These are phyloP conservation scores for Oenanthe sinensis DNA, from an alignment of 129 eudicot genomes.

Conservation along the genomic window DNA sequence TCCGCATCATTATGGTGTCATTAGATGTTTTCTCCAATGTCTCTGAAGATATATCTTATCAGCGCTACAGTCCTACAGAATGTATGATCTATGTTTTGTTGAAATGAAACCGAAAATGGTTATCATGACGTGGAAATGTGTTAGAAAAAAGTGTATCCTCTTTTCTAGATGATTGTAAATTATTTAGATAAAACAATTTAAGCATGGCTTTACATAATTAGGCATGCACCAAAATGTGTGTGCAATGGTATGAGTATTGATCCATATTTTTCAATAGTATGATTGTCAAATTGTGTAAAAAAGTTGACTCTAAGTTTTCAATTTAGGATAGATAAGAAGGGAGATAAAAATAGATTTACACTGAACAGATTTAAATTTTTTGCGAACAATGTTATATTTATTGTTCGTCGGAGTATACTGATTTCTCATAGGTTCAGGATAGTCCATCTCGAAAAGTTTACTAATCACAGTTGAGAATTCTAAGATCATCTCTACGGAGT, in stretches of 20 bases:
- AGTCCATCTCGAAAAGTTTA: neutral
- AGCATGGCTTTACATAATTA: neutral
- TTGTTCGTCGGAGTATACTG: neutral
- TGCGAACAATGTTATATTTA: neutral
- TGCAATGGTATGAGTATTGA: neutral
- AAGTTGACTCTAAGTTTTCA: neutral
- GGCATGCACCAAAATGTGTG: neutral
- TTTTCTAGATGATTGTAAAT: neutral
- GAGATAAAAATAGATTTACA: neutral
- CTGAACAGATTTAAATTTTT: neutral
- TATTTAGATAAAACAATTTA: neutral
- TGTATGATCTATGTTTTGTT: neutral
- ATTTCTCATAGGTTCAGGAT: neutral
- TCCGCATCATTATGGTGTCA: neutral
- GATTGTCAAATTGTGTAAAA: neutral
- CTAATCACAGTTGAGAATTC: neutral
- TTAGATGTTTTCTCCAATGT: neutral
- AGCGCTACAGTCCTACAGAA: neutral
- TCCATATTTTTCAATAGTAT: neutral
- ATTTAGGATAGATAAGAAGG: neutral
- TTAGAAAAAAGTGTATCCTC: neutral
- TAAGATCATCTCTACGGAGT: neutral
- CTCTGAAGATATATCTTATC: neutral
- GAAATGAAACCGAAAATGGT: neutral
- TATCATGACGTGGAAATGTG: neutral